Conservation (phyloP, 129 eudicot genomes). For the Oenanthe sinensis region DNA sequence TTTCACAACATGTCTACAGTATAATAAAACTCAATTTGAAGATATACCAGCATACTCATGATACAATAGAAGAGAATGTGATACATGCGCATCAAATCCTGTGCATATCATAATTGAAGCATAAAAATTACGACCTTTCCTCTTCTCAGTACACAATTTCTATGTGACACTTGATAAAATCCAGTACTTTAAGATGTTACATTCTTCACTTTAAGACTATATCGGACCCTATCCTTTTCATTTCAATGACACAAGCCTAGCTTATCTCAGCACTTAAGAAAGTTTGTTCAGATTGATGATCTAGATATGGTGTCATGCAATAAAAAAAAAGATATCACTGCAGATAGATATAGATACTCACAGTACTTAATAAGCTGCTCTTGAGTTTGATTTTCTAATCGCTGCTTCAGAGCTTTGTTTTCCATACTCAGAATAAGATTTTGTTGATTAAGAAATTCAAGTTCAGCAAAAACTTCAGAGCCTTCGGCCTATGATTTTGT, state of each 20-base stretch:
- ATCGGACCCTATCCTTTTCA: background rate
- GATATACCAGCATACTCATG: background rate
- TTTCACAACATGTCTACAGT: background rate
- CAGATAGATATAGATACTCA: conserved; percentile 32
- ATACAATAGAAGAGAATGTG: background rate
- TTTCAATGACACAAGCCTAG: background rate
- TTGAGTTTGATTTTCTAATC: conserved; percentile 69
- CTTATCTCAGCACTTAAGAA: background rate
- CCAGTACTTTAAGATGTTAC: background rate
- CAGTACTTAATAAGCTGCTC: conserved; percentile 91
- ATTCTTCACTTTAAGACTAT: background rate
- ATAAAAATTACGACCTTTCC: background rate
- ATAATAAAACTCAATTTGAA: background rate
- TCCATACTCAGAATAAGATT: conserved; percentile 88
- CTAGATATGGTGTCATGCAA: background rate
- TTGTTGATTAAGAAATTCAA: conserved; percentile 92
- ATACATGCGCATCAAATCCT: background rate
- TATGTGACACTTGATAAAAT: background rate
- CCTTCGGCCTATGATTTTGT: no score
- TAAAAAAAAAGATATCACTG: conserved; percentile 10
- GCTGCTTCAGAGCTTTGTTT: conserved; percentile 88
- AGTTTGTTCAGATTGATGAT: background rate
- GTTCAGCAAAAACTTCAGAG: conserved; percentile 86
- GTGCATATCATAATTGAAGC: background rate
- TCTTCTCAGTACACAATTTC: background rate